Conservation (phyloP, 2,329 filamentous ascomycete species). For the Zarea fungicola region DNA sequence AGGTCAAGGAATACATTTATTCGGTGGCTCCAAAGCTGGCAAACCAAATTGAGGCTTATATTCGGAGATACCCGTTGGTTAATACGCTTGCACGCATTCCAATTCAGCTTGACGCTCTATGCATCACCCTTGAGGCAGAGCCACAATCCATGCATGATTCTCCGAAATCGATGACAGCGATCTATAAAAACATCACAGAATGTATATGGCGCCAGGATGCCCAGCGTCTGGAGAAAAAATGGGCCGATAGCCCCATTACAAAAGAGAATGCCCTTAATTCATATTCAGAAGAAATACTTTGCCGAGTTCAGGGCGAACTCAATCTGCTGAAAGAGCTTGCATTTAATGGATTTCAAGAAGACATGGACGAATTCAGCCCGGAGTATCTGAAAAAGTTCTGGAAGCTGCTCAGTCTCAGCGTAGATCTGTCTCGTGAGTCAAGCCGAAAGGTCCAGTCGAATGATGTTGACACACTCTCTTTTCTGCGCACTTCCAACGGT, state of each 20-base stretch:
- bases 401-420: background rate
- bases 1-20: background rate
- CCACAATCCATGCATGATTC: background rate
- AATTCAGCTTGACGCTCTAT: background rate
- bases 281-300: background rate
- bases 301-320: background rate
- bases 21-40: background rate
- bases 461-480: background rate
- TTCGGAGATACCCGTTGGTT: background rate
- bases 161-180: background rate
- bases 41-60: background rate
- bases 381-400: background rate
- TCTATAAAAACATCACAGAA: background rate
- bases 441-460: background rate
- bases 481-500: background rate
- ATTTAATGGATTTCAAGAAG: background rate
- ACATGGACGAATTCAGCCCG: background rate
- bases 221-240: background rate
- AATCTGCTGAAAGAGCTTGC: background rate
- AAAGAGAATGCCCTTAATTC: background rate
- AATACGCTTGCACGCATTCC: background rate
- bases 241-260: background rate
- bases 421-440: background rate
- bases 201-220: background rate
- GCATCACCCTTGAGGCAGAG: background rate